These are phyloP conservation scores for Diaporthe vaccinii DNA, from an alignment of 2,329 filamentous ascomycete species.

Conservation along the genomic window DNA sequence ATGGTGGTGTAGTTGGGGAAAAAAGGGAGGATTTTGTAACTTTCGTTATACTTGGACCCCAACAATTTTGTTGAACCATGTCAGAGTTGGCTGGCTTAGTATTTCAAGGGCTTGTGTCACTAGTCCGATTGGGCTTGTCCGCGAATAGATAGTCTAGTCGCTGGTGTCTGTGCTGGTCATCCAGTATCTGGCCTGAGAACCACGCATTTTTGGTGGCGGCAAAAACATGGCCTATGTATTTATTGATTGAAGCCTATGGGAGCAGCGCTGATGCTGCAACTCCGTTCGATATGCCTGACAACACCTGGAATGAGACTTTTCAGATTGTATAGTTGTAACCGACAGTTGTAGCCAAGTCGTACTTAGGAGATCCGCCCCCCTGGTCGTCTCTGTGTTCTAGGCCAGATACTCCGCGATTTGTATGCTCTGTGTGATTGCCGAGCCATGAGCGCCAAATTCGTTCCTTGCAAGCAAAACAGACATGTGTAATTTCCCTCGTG, in stretches of 20 bases:
- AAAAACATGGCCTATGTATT: neutral
- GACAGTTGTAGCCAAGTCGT: neutral
- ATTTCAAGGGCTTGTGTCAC: neutral
- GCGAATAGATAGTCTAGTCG: neutral
- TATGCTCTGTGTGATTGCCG: neutral
- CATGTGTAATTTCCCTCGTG: neutral
- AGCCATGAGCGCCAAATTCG: neutral
- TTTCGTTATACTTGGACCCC: constrained; percentile 1
- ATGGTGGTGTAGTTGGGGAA: neutral
- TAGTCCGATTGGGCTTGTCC: neutral
- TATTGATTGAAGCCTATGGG: neutral
- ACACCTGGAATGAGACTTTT: neutral
- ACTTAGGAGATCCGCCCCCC: neutral
- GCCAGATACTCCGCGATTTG: neutral
- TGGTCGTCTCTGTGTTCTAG: neutral
- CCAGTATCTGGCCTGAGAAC: neutral
- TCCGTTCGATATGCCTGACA: neutral
- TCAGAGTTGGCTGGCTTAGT: neutral
- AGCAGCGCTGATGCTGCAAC: neutral
- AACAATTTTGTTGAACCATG: neutral
- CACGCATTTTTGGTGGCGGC: neutral
- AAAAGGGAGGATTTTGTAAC: too few species aligned
- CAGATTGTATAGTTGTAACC: neutral
- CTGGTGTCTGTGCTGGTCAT: neutral
- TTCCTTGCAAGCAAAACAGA: neutral